Evolutionary conservation across 768 basidiomycete genomes (phyloP), one percentile per base, ranked within the genome.

Genomic region (Solioccasus polychromus): DNA sequence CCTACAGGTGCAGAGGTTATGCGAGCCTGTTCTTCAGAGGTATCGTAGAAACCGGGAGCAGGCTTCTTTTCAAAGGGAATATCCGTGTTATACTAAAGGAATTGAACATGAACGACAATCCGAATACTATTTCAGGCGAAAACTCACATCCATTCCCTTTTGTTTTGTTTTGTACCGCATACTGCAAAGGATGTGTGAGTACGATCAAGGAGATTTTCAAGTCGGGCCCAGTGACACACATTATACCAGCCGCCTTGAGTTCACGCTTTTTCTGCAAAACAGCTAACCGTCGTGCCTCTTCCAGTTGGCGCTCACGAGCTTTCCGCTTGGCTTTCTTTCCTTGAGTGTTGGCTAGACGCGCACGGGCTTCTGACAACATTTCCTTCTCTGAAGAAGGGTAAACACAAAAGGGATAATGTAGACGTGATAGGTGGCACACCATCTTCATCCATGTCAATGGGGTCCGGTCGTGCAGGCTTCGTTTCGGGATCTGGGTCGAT

Each of bases 381-480:
- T 98, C 96, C 83, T 98, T 98, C 69, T 98, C 93, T 92, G 57
- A 22, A 52, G 37, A 17, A 29, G 50, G 47, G 52, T 31, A 57
- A 23, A 36, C 23, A 45, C 4, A 11, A 9, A 32, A 1, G 22
- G 20, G 12, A 29, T 17, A 19, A 11, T 3, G n/a, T 36, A 30
- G 3, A 15, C n/a, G 19, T 5, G 19, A 19, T 8, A n/a, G 10
- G 14, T 1, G 28, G 70, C 79, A 47, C 52, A 87, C 91, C 94
- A 62, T 98, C 96, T 70, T 99, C 96, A 63, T 99, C 96, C 96
- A 99, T 99, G 70, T 99, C 96, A 56, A 98, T 97, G 6, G 96
- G 96, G 71, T 99, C 96, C 5, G 96, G 96, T 22, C 96, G 80
- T 10, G 96, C 96, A 38, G 96, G 92, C 61, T 97, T 94, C 9